phyloP scores from a whole-genome alignment of 768 basidiomycete species.

The Vararia minispora region DNA sequence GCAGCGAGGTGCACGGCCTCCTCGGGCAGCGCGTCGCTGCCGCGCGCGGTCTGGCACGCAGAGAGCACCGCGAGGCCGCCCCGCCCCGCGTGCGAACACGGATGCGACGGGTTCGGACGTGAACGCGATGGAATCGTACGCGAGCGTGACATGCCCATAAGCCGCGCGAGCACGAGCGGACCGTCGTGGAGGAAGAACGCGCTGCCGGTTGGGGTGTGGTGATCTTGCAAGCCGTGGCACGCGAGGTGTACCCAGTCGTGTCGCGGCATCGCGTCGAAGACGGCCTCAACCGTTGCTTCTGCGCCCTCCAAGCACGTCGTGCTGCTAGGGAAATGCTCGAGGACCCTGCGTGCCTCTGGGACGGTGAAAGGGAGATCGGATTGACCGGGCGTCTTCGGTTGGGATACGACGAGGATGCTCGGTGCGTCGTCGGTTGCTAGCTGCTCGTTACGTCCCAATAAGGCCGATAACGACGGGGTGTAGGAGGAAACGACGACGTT shows the following conservation, averaged over 20 bases:
- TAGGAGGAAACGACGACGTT: slow-evolving; percentile 8
- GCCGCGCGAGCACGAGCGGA: background rate
- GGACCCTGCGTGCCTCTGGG: slow-evolving; percentile 1
- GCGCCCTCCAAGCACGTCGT: background rate
- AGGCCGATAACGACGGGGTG: slow-evolving; percentile 6
- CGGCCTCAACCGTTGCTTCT: background rate
- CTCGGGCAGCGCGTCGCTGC: slow-evolving; percentile 2
- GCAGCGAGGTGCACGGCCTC: slow-evolving; percentile 13
- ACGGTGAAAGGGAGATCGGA: too few relatives aligned
- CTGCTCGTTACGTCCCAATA: slow-evolving; percentile 3
- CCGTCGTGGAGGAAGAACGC: too few relatives aligned
- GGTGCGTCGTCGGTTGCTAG: background rate
- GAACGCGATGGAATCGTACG: too few relatives aligned
- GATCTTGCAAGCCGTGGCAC: slow-evolving; percentile 10
- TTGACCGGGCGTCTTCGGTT: too few relatives aligned
- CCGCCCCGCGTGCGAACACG: too few relatives aligned
- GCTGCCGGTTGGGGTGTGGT: too few relatives aligned
- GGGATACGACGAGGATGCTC: slow-evolving; percentile 1
- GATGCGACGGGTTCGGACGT: too few relatives aligned
- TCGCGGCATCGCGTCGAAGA: background rate
- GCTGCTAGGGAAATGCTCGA: background rate
- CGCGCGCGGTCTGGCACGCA: slow-evolving; percentile 8
- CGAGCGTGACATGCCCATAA: slow-evolving; percentile 3
- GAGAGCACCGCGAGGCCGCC: slow-evolving; percentile 8
- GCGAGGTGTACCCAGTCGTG: slow-evolving; percentile 6